Evolutionary conservation across 805 yeast genomes (phyloP).

Genomic region (Grigorovia humatica): DNA sequence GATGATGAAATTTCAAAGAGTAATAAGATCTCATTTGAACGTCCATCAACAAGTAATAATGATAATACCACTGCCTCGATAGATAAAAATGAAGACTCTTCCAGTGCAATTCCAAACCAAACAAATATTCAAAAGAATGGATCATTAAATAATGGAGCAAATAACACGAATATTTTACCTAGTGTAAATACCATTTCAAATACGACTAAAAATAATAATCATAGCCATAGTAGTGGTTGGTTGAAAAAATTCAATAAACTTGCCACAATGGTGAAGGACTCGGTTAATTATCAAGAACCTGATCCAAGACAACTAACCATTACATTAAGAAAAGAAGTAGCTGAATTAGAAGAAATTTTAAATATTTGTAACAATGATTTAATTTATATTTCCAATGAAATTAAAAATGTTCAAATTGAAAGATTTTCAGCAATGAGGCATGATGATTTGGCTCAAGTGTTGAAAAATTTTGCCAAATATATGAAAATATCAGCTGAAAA

Average conservation of each 20-base stretch:
- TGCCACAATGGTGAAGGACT: constrained; percentile 25
- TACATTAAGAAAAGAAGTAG: constrained; percentile 18
- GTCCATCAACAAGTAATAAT: constrained; percentile 3
- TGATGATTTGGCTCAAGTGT: constrained; percentile 15
- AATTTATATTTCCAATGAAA: constrained; percentile 20
- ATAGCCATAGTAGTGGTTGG: constrained; percentile 20
- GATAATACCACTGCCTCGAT: neutral
- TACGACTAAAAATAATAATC: constrained; percentile 4
- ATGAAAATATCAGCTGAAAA: constrained; percentile 22
- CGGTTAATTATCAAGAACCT: constrained; percentile 24
- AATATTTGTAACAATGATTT: constrained; percentile 25
- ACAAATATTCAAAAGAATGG: too few relatives aligned
- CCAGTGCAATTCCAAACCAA: too few relatives aligned
- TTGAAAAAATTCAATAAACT: constrained; percentile 22
- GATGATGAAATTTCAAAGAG: constrained; percentile 15
- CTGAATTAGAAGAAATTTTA: constrained; percentile 14
- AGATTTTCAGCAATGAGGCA: constrained; percentile 19
- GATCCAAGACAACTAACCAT: constrained; percentile 16
- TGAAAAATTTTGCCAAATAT: constrained; percentile 21
- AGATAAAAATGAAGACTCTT: neutral
- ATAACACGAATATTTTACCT: too few relatives aligned
- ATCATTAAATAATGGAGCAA: too few relatives aligned
- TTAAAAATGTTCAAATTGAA: constrained; percentile 27
- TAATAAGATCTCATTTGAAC: constrained; percentile 13
- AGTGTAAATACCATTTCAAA: too few relatives aligned